Percentiles rank a stretch among this genome's conserved stretches.
These are phyloP conservation scores for Yueomyces sinensis DNA, from an alignment of 805 yeast genomes.

Conservation along the genomic window DNA sequence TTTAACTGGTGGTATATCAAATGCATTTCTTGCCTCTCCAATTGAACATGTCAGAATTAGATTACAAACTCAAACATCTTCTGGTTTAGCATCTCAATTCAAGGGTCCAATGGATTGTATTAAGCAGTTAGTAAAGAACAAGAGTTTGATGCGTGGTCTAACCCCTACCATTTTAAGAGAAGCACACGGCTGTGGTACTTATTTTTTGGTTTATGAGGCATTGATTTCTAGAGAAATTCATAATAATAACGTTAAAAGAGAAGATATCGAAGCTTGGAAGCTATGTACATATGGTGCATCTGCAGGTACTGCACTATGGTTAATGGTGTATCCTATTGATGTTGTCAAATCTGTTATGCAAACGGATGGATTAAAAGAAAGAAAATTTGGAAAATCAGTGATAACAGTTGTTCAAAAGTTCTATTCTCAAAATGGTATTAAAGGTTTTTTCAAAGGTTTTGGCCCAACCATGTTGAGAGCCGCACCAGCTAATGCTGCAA, in stretches of 20 bases:
- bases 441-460: conserved; percentile 83
- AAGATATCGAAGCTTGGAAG: conserved; percentile 78
- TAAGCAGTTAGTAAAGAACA: conserved; percentile 36
- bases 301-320: conserved; percentile 87
- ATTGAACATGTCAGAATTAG: conserved; percentile 92
- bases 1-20: conserved; percentile 83
- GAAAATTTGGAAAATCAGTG: conserved; percentile 41
- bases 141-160: conserved; percentile 69
- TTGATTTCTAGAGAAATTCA: conserved; percentile 45
- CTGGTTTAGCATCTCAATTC: conserved; percentile 34
- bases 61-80: conserved; percentile 60
- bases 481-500: conserved; percentile 96
- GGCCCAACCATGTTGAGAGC: conserved; percentile 89
- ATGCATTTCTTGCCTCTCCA: conserved; percentile 81
- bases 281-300: conserved; percentile 80
- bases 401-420: conserved; percentile 42
- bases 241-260: conserved; percentile 31
- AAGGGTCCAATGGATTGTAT: conserved; percentile 37
- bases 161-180: conserved; percentile 77
- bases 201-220: conserved; percentile 85
- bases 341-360: conserved; percentile 85
- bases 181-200: conserved; percentile 75
- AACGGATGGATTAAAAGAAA: conserved; percentile 48
- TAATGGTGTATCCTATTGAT: conserved; percentile 74
- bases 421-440: conserved; percentile 43